Percentiles rank a stretch among this genome's conserved stretches.
Evolutionary conservation across 1,139 yeast species (phyloP).

Genomic region (Blastobotrys malaysiensis): DNA sequence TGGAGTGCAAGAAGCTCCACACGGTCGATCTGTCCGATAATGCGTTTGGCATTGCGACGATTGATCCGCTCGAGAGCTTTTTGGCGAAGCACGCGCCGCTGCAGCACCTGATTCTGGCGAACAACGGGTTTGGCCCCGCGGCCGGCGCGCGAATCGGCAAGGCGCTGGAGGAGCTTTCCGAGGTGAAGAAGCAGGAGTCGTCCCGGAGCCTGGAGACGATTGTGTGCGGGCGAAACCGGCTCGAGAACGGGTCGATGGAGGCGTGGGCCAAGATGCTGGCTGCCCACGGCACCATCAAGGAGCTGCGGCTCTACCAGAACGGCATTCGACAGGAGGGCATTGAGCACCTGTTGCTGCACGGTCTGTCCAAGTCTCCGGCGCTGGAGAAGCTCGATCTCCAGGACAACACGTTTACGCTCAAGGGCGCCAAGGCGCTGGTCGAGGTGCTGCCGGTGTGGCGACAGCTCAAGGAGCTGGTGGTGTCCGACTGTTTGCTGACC

Average conservation of each 20-base stretch:
- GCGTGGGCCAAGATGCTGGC: conserved; percentile 62
- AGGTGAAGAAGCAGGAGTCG: conserved; percentile 47
- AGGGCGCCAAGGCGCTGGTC: conserved; percentile 74
- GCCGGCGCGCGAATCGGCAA: conserved; percentile 93
- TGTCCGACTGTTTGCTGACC: conserved; percentile 84
- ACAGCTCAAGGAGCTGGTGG: conserved; percentile 64
- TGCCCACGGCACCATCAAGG: conserved; percentile 68
- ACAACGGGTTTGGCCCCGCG: conserved; percentile 96
- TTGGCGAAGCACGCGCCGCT: conserved; percentile 70
- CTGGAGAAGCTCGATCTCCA: conserved; percentile 78
- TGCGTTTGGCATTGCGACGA: conserved; percentile 94
- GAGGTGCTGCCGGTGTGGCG: conserved; percentile 51
- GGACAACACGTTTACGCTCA: conserved; percentile 87
- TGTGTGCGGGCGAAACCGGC: conserved; percentile 92
- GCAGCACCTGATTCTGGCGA: conserved; percentile 80
- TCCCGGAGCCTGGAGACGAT: conserved; percentile 58
- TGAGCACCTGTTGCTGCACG: conserved; percentile 64
- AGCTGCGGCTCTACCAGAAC: conserved; percentile 81
- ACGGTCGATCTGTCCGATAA: conserved; percentile 86
- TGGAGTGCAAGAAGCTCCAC: conserved; percentile 60
- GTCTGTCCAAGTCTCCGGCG: conserved; percentile 55
- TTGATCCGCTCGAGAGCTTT: conserved; percentile 79
- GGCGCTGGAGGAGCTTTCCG: conserved; percentile 69
- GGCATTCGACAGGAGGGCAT: conserved; percentile 96
- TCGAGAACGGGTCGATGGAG: conserved; percentile 84